Evolutionary conservation across 768 basidiomycete species (phyloP), one percentile per base, ranked within the genome.

Genomic region (Scleroderma citrinum): DNA sequence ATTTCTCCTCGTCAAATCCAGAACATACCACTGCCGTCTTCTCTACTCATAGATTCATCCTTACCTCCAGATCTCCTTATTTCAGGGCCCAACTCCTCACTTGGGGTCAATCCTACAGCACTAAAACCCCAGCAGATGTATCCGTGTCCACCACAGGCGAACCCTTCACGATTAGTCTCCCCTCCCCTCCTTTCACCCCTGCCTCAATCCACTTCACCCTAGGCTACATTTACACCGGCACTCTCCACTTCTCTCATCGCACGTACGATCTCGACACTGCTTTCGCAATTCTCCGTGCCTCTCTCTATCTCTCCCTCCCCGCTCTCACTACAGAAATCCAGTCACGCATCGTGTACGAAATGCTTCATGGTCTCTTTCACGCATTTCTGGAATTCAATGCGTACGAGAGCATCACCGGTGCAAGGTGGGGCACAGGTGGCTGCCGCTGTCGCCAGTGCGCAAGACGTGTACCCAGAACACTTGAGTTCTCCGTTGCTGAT

Each of bases 141-240:
- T 56, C 63, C 43, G 45, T 55, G 37, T 17, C 59, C 37, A 44
- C 59, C 36, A 52, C 60, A 2, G 58, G 57, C 12, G 82, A 83
- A 49, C 77, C 77, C 0, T 65, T 80, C 0, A 82, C 78, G 0
- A 68, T 96, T 11, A 81, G 75, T 0, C 78, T 97, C 5, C 91
- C 90, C 2, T 91, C 86, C 0, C 93, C 95, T 0, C 93, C 94
- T 0, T 98, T 98, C 68, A 95, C 95, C 0, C 91, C 94, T 0
- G 87, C 94, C 1, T 89, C 92, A 0, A 75, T 96, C 5, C 91
- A 95, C 63, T 97, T 97, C 64, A 91, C 91, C 34, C 78, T 97
- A 41, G 92, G 92, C 3, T 97, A 87, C 69, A 82, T 98, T 40
- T 98, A 98, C 61, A 90, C 92, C 5, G 96, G 95, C 37, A 95